Percentiles rank a stretch among this genome's conserved stretches.
These are phyloP conservation scores for Cyberlindnera mycetangii DNA, from an alignment of 805 yeast species.

Conservation along the genomic window DNA sequence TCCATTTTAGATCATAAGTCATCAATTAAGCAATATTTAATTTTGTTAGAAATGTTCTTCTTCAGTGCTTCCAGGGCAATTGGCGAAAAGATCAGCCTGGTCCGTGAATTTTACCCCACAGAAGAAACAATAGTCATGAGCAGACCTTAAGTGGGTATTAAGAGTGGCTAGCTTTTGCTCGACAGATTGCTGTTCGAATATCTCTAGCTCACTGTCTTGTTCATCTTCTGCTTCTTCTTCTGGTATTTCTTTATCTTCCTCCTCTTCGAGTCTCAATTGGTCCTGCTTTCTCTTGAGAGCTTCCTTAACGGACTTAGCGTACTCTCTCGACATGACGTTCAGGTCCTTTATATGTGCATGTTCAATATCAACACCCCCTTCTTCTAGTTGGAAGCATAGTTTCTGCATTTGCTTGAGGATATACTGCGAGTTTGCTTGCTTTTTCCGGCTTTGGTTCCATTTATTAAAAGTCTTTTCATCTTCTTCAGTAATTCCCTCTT, in stretches of 20 bases:
- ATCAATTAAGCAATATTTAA: too few species aligned
- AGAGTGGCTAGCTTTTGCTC: constrained; percentile 33
- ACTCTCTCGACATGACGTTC: constrained; percentile 43
- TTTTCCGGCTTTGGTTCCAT: constrained; percentile 19
- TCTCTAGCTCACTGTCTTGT: constrained; percentile 30
- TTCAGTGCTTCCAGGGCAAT: constrained; percentile 50
- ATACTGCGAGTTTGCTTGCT: constrained; percentile 13
- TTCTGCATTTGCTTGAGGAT: constrained; percentile 35
- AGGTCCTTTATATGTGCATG: constrained; percentile 30
- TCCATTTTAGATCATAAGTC: too few species aligned
- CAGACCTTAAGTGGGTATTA: constrained; percentile 37
- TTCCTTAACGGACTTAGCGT: constrained; percentile 23
- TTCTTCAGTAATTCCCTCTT: constrained; percentile 14
- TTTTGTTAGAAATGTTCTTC: constrained; percentile 36
- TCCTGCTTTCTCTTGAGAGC: constrained; percentile 12
- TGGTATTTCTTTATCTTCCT: constrained; percentile 6
- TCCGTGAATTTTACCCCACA: constrained; percentile 43
- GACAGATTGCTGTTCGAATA: constrained; percentile 27
- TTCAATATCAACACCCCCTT: constrained; percentile 28
- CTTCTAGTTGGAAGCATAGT: constrained; percentile 40
- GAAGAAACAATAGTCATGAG: constrained; percentile 45
- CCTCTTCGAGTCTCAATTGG: constrained; percentile 1
- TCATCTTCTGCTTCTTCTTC: constrained; percentile 11
- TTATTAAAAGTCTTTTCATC: constrained; percentile 19
- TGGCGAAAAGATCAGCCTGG: constrained; percentile 35